A percentile compares a stretch with the other conserved stretches of the same genome.
Conservation (phyloP, 2,329 filamentous ascomycete species). For the Fusarium multiceps region DNA sequence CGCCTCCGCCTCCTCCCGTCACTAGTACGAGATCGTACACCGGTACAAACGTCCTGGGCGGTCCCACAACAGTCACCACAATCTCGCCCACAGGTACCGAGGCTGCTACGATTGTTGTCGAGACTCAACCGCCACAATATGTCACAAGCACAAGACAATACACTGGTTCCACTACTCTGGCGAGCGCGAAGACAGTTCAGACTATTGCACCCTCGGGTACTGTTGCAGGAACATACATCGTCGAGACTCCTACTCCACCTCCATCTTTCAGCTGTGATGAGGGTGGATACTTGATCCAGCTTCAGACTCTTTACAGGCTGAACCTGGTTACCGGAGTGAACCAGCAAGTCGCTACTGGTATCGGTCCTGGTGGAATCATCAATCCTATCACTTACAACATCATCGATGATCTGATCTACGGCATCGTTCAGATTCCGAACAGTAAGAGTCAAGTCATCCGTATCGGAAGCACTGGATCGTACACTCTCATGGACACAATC, state of each 20-base stretch:
- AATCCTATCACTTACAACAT: slow-evolving; percentile 17
- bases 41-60: neutral
- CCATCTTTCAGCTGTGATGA: slow-evolving; percentile 19
- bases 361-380: slow-evolving; percentile 3
- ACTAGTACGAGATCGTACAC: slow-evolving; percentile 3
- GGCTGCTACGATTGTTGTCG: neutral
- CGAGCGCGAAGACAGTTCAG: neutral
- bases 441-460: slow-evolving; percentile 12
- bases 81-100: slow-evolving; percentile 1
- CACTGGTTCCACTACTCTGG: neutral
- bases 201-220: neutral
- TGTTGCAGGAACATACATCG: neutral
- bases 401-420: slow-evolving; percentile 8
- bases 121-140: neutral
- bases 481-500: slow-evolving; percentile 8
- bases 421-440: slow-evolving; percentile 6
- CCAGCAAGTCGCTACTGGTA: neutral
- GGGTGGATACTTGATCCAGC: slow-evolving; percentile 23
- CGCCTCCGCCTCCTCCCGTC: neutral
- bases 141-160: neutral
- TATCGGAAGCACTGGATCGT: slow-evolving; percentile 1
- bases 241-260: slow-evolving; percentile 10
- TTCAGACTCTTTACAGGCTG: slow-evolving; percentile 7
- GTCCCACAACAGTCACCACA: neutral
- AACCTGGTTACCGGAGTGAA: slow-evolving; percentile 9